phyloP scores from a whole-genome alignment of 805 yeast species.

The Saccharomycopsis babjevae region DNA sequence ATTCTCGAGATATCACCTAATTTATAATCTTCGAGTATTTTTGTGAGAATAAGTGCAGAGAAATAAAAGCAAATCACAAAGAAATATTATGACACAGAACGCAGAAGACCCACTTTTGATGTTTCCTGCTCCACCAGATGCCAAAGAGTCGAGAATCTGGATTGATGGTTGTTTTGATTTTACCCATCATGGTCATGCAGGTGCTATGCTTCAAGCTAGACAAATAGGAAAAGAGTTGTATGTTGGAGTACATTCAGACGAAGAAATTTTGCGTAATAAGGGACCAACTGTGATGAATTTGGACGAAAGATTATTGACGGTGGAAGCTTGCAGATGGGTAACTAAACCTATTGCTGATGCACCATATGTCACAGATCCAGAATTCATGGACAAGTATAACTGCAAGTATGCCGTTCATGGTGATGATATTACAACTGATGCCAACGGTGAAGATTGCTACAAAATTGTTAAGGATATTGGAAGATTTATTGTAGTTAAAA shows the following conservation, averaged over 20 bases:
- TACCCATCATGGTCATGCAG: slow-evolving; percentile 95
- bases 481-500: slow-evolving; percentile 79
- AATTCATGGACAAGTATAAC: slow-evolving; percentile 58
- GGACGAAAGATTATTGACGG: slow-evolving; percentile 73
- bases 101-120: slow-evolving; percentile 1
- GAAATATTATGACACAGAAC: not conserved
- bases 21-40: too few species aligned
- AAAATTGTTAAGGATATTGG: slow-evolving; percentile 73
- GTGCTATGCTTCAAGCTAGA: slow-evolving; percentile 90
- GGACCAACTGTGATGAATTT: slow-evolving; percentile 91
- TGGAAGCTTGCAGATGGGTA: slow-evolving; percentile 85
- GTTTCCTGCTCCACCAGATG: slow-evolving; percentile 15
- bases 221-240: slow-evolving; percentile 64
- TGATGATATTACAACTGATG: slow-evolving; percentile 95
- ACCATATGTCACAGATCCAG: slow-evolving; percentile 88
- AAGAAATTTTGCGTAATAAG: slow-evolving; percentile 69
- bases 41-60: too few species aligned
- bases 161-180: slow-evolving; percentile 97
- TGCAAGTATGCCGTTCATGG: slow-evolving; percentile 97
- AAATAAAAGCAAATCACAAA: not conserved
- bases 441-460: slow-evolving; percentile 90
- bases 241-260: slow-evolving; percentile 91
- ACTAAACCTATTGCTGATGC: slow-evolving; percentile 62
- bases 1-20: too few species aligned
- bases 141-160: slow-evolving; percentile 54